Evolutionary conservation across 1,284 basidiomycete genomes (phyloP), one percentile per base, ranked within the genome.

Genomic region (Golubevia pallescens): DNA sequence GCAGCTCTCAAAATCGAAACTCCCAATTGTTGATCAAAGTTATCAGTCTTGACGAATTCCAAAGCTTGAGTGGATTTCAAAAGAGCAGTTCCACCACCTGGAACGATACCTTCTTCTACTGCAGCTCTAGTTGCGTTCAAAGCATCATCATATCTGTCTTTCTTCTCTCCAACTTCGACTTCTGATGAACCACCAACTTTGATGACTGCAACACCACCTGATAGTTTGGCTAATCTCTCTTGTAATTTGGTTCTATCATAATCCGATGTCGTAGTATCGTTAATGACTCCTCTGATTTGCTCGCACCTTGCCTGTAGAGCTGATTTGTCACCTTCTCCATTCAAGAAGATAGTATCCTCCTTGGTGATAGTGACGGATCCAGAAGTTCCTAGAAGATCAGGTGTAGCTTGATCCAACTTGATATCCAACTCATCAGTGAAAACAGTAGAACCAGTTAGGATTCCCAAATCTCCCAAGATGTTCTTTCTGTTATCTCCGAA

Each of bases 401-500:
- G 87, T 2, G 93, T 95, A 28, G 93, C 93, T 73, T 92, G 91
- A 86, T 98, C 95, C 70, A 98, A 92, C 88, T 98, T 97, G 88
- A 97, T 93, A 87, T 97, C 96, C 75, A 99, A 90, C 86, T 99
- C 96, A 86, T 98, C 95, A 56, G 94, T 94, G 89, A 98, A 97
- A 87, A 98, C 95, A 69, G 93, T 95, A 74, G 95, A 94, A 66
- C 96, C 96, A 13, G 95, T 97, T 77, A 99, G 91, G 88, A 98
- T 97, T 70, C 93, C 95, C 69, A 98, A 89, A 86, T 98, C 96
- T 68, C 96, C 96, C 61, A 98, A 92, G 88, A 97, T 94, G 70
- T 91, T 93, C 89, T 97, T 99, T 87, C 96, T 92, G 91, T 98
- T 98, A 88, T 98, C 96, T 86, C 96, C 96, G 86, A 99, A 98